Base-by-base conservation (phyloP, 1,284 basidiomycete species). In the Rugosomyces carneus region DNA sequence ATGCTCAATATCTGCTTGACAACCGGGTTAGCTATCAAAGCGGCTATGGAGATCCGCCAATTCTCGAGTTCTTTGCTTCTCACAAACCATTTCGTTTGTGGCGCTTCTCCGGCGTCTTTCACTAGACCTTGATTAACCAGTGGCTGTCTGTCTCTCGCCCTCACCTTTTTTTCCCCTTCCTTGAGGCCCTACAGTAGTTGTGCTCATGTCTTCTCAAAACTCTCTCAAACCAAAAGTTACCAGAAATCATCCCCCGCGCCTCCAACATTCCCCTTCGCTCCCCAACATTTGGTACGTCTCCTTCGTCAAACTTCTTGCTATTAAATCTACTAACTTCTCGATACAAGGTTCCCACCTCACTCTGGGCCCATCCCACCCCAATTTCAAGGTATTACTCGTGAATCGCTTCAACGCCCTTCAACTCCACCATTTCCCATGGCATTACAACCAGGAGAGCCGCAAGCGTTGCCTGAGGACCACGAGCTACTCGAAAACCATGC, bases 181-280 rank as follows among this genome's bases (percentile, higher is more conserved):
- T n/a, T n/a, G n/a, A 52, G 44, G 51, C 50, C 53, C 49, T 42
- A 52, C 41, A 26, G 50, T 41, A 47, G 48, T 54, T 18, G 7
- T 50, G 19, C 36, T 44, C 53, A 67, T 68, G 65, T 54, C 61
- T 46, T 53, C 53, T 48, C 32, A 49, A 23, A 23, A 23, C 4
- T 7, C 21, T 7, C 21, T 38, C 40, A 46, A 46, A 44, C 43
- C 50, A 49, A 54, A 53, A 40, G 34, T 49, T 26, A 39, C 51
- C 18, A 56, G 56, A 26, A 48, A 54, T 23, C 66, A 69, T 49
- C 73, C 72, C 39, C 67, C 70, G 6, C 75, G 75, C 37, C 65
- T 81, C 36, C 78, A 78, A 45, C 74, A 76, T 40, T 80, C 78
- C 3, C 76, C 79, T 15, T 80, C 79, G 20, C 65, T 81, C 50